Conservation (phyloP, 768 basidiomycete species). For the Candolleomyces efflorescens region DNA sequence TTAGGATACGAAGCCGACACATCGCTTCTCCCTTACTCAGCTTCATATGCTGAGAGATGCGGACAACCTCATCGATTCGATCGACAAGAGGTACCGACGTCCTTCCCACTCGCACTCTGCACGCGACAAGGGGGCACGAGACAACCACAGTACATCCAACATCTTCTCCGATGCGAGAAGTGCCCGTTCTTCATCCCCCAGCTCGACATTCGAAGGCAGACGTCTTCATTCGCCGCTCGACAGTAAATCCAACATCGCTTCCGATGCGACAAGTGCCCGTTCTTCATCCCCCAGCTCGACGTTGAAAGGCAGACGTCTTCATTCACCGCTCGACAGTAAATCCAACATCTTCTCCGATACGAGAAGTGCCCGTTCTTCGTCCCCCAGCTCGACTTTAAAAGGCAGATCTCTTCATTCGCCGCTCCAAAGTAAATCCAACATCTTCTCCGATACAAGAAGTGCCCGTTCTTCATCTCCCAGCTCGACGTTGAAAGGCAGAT, state of each 20-base stretch:
- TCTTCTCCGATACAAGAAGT: not conserved
- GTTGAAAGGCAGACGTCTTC: too few species aligned
- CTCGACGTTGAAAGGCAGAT: not conserved
- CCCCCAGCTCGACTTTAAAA: too few species aligned
- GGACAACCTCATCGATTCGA: conserved; percentile 9
- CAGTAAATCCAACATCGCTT: too few species aligned
- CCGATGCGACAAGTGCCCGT: too few species aligned
- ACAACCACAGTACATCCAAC: not conserved
- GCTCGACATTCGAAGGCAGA: too few species aligned
- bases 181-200: not conserved
- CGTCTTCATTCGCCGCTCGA: too few species aligned
- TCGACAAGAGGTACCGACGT: conserved; percentile 7
- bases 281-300: too few species aligned
- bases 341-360: too few species aligned
- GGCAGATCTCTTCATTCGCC: not conserved
- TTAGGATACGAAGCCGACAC: conserved; percentile 11
- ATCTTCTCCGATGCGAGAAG: not conserved
- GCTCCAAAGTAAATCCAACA: not conserved
- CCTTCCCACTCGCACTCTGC: not conserved
- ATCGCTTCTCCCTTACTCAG: conserved; percentile 9
- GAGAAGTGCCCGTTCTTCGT: too few species aligned
- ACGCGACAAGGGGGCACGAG: not conserved
- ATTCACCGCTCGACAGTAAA: too few species aligned
- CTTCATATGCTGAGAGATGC: conserved; percentile 10
- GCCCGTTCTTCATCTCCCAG: not conserved